Base-by-base conservation (phyloP, 306 rosid species). In the Gastrolobium bilobum region DNA sequence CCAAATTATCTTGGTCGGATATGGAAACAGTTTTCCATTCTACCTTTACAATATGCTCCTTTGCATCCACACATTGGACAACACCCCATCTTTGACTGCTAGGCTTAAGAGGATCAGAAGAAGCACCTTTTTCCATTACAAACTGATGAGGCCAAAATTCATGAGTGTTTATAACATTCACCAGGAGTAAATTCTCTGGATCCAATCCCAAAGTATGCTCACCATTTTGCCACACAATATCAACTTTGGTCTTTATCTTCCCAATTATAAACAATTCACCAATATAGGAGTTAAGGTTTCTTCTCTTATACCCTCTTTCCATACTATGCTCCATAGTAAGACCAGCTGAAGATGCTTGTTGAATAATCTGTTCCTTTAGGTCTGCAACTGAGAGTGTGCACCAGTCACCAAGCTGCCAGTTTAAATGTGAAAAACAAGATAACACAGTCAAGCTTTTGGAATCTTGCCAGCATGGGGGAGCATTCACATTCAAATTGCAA, bases 331-430 rank as follows among this genome's bases (percentile, higher is more conserved):
- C 84, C 71, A 73, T 70, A 1, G 59, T 68, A 65, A 69, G 78
- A 78, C 77, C 80, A 66, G 61, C 65, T 51, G 80, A 68, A 51
- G 88, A 76, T 34, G 82, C 68, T 58, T 69, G 60, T 67, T 51
- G 78, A 31, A 79, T 78, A 80, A 66, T 63, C 33, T 51, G 66
- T 62, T 65, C 72, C 62, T 73, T 67, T 67, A 43, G 65, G 68
- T 69, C 94, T 61, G 79, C 79, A 84, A 50, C 73, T 63, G 89
- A 83, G 85, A 89, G 90, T 77, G 75, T 81, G 81, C 99, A 96
- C 94, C 96, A 91, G 82, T 96, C 98, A 76, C 99, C 99, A 79
- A 93, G 94, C 81, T 93, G 92, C 99, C 99, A 96, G 75, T 89
- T 90, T 74, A 87, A 86, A 72, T 87, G 85, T 56, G 92, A 79